These are phyloP conservation scores for Comarum palustre DNA, from an alignment of 306 rosid genomes.

Conservation along the genomic window DNA sequence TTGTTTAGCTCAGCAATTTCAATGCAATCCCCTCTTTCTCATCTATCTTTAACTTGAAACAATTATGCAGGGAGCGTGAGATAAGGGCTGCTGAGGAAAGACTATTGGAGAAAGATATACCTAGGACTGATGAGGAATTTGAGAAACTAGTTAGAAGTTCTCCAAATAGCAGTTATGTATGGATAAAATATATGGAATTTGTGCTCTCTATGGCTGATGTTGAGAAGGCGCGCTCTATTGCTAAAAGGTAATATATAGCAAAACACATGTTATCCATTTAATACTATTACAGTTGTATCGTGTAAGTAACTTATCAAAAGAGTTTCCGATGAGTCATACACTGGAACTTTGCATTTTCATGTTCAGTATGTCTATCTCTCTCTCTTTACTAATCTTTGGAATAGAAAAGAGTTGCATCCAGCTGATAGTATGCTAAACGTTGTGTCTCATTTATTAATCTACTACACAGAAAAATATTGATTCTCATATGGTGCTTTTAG, in stretches of 20 bases:
- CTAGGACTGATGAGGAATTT: slow-evolving; percentile 84
- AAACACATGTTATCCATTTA: background rate
- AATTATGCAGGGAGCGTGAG: slow-evolving; percentile 61
- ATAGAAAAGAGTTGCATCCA: background rate
- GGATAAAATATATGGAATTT: slow-evolving; percentile 90
- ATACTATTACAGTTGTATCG: background rate
- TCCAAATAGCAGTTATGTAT: slow-evolving; percentile 82
- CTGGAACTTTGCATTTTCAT: background rate
- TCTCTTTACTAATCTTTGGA: background rate
- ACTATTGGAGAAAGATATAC: slow-evolving; percentile 68
- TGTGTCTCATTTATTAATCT: background rate
- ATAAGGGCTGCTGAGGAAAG: slow-evolving; percentile 83
- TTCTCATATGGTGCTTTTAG: background rate
- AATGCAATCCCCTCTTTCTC: background rate
- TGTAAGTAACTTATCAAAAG: background rate
- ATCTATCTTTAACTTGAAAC: slow-evolving; percentile 3
- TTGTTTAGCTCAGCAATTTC: background rate
- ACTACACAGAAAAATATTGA: background rate
- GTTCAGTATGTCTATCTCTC: background rate
- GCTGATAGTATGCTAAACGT: background rate
- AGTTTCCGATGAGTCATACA: background rate
- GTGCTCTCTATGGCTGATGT: slow-evolving; percentile 64
- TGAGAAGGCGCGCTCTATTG: slow-evolving; percentile 89
- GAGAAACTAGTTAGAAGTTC: slow-evolving; percentile 86
- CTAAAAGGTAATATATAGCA: slow-evolving; percentile 57